Conservation (phyloP, 306 rosid species). For the Clitoria ternatea region DNA sequence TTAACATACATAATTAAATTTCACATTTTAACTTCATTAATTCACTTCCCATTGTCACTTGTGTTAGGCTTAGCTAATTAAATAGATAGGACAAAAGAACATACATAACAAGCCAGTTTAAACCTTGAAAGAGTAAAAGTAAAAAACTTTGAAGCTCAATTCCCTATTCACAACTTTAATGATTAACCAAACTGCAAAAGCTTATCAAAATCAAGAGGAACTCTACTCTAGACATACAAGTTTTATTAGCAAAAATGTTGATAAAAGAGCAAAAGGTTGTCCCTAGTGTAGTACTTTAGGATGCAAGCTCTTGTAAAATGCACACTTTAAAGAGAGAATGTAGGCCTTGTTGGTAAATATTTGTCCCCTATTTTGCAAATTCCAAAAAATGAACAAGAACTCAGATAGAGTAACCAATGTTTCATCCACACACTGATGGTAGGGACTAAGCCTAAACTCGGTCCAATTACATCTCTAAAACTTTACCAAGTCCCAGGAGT, state of each 20-base stretch:
- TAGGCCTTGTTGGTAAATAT: slow-evolving; percentile 20
- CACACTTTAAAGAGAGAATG: slow-evolving; percentile 19
- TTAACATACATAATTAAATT: not conserved
- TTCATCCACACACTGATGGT: not conserved
- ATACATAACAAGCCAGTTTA: not conserved
- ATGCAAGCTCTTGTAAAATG: slow-evolving; percentile 6
- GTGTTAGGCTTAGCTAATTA: not conserved
- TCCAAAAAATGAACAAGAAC: slow-evolving; percentile 1
- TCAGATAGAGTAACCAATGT: not conserved
- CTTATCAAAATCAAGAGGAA: slow-evolving; percentile 3
- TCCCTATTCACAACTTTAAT: not conserved
- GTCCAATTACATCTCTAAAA: slow-evolving; percentile 21
- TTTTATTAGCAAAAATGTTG: not conserved
- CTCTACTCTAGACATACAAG: slow-evolving; percentile 2
- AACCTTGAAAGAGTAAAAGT: not conserved
- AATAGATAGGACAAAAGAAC: not conserved
- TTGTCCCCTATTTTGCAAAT: slow-evolving; percentile 26
- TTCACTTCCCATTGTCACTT: not conserved
- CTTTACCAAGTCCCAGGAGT: slow-evolving; percentile 24
- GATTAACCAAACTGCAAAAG: slow-evolving; percentile 6
- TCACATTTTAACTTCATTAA: not conserved
- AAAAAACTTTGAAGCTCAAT: not conserved
- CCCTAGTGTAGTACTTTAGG: slow-evolving; percentile 22
- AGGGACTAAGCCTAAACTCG: slow-evolving; percentile 11
- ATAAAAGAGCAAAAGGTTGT: slow-evolving; percentile 28